These are phyloP conservation scores for Linum tenue DNA, from an alignment of 345 rosid genomes.

Conservation along the genomic window DNA sequence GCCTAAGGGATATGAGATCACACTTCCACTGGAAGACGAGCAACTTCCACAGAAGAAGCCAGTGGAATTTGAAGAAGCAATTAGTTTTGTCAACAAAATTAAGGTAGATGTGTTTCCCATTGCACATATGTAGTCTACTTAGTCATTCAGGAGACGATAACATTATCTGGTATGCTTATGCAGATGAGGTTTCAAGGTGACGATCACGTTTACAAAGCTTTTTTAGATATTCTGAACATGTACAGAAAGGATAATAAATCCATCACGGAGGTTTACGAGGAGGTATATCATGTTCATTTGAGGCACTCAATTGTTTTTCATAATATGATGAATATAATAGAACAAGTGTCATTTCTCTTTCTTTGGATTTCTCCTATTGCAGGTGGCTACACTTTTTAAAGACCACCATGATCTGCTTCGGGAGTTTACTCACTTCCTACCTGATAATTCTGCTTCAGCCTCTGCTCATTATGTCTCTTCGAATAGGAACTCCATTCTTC, in stretches of 20 bases:
- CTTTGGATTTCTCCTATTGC: conserved; percentile 16
- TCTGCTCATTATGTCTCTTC: conserved; percentile 36
- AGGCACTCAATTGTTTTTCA: not conserved
- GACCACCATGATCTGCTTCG: conserved; percentile 80
- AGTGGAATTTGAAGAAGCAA: conserved; percentile 31
- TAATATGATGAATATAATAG: not conserved
- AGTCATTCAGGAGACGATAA: not conserved
- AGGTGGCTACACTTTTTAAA: conserved; percentile 82
- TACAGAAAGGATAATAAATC: conserved; percentile 29
- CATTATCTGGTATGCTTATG: conserved; percentile 12
- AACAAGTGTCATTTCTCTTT: conserved; percentile 6
- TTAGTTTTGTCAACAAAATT: conserved; percentile 29
- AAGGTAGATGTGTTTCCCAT: conserved; percentile 14
- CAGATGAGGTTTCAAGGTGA: conserved; percentile 33
- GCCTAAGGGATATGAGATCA: conserved; percentile 30
- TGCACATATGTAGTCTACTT: not conserved
- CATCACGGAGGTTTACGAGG: conserved; percentile 26
- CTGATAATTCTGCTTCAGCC: conserved; percentile 66
- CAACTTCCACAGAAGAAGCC: conserved; percentile 26
- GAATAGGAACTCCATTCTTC: conserved; percentile 42
- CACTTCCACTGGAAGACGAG: conserved; percentile 25
- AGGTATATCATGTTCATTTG: conserved; percentile 17
- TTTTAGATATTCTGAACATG: conserved; percentile 29
- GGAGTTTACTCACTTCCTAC: conserved; percentile 90
- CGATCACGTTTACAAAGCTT: conserved; percentile 22